These are phyloP conservation scores for Volvariella volvacea DNA, from an alignment of 1,284 basidiomycete species.

Conservation along the genomic window DNA sequence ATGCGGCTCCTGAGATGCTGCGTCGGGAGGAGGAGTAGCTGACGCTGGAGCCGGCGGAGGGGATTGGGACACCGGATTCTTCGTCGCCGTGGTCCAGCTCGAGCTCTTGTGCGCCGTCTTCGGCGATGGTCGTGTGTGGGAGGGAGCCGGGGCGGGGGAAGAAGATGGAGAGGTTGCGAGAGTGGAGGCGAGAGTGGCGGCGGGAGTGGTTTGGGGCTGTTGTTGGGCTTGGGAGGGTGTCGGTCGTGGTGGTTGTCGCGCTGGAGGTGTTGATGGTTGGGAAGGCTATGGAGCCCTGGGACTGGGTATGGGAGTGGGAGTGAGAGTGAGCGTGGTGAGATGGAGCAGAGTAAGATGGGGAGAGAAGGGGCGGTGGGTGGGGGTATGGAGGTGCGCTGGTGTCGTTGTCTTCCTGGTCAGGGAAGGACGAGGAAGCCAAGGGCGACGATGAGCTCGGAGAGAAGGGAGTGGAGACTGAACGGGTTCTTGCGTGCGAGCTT, in stretches of 20 bases:
- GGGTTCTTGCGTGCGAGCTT: conserved; percentile 30
- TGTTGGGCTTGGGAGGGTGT: conserved; percentile 7
- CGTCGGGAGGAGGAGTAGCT: conserved; percentile 20
- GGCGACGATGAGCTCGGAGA: conserved; percentile 46
- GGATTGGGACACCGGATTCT: conserved; percentile 41
- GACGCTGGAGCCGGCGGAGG: conserved; percentile 32
- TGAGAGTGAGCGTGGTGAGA: conserved; percentile 15
- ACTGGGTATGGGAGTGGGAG: conserved; percentile 18
- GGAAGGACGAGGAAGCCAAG: conserved; percentile 38
- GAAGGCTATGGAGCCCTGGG: conserved; percentile 20
- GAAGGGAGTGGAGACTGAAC: conserved; percentile 53
- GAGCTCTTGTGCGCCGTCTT: conserved; percentile 56
- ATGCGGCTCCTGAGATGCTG: conserved; percentile 16
- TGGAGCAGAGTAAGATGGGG: conserved; percentile 21
- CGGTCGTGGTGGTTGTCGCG: too few relatives aligned
- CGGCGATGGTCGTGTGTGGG: conserved; percentile 53
- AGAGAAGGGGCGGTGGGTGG: too few relatives aligned
- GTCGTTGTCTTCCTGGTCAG: too few relatives aligned
- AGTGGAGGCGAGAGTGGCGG: conserved; percentile 74
- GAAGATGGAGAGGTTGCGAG: conserved; percentile 85
- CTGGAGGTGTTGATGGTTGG: conserved; percentile 9
- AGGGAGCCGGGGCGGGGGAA: conserved; percentile 78
- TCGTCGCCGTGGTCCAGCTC: conserved; percentile 28
- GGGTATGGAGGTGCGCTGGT: too few relatives aligned
- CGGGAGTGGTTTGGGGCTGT: conserved; percentile 32